These are phyloP conservation scores for Zasmidium angulare DNA, from an alignment of 2,329 filamentous ascomycete genomes.

Conservation along the genomic window DNA sequence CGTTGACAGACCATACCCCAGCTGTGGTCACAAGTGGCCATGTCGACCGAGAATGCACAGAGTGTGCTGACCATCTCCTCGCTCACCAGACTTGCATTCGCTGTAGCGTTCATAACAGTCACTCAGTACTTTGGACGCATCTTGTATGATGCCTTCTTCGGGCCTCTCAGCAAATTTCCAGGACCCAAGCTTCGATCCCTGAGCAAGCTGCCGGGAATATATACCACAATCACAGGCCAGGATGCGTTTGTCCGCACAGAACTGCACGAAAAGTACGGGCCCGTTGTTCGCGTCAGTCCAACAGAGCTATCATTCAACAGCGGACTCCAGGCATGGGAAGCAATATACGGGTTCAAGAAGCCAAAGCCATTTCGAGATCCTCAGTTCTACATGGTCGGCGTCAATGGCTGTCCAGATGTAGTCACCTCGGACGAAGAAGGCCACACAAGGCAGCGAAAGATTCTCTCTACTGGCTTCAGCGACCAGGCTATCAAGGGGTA, in stretches of 20 bases:
- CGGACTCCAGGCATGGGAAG: conserved; percentile 40
- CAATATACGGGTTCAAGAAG: conserved; percentile 35
- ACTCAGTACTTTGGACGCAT: too few species aligned
- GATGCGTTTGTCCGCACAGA: background rate
- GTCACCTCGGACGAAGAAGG: background rate
- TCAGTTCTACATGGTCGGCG: background rate
- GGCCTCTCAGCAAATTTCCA: conserved; percentile 42
- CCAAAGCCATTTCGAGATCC: background rate
- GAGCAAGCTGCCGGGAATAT: conserved; percentile 5
- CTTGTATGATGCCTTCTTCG: conserved; percentile 42
- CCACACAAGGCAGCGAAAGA: background rate
- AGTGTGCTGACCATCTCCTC: too few species aligned
- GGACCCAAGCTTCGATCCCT: conserved; percentile 34
- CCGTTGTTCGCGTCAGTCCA: conserved; percentile 47
- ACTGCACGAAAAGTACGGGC: conserved; percentile 41
- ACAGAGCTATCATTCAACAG: conserved; percentile 47
- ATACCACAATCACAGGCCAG: background rate
- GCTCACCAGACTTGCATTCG: too few species aligned
- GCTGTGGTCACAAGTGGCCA: too few species aligned
- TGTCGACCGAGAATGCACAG: too few species aligned
- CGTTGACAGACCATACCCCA: too few species aligned
- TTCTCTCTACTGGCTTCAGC: background rate
- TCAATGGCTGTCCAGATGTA: background rate
- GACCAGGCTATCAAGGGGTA: background rate
- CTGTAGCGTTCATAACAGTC: too few species aligned